Evolutionary conservation across 257 asterid genomes (phyloP), one percentile per base, ranked within the genome.

Genomic region (Solanum habrochaites): DNA sequence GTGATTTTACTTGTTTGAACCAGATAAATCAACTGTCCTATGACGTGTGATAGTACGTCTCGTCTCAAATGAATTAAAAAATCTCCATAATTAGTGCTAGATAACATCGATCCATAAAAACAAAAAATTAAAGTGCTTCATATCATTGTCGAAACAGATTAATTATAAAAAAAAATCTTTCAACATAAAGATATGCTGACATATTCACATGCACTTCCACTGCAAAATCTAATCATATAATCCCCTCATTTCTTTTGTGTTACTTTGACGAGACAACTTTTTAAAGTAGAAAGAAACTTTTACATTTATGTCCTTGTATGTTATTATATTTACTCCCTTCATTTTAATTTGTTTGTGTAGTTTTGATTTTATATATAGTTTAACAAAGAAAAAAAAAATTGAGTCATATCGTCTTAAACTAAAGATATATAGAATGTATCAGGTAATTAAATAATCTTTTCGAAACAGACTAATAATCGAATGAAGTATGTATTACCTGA

Each of bases 401-500:
- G 8, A 67, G 14, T 67, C 7, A 29, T 67, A 4, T 67, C 10
- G 10, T 27, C 9, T 66, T 66, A 27, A 12, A 27, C 5, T 66
- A 66, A 66, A 66, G 7, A 66, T 27, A 27, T 12, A 9, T 25
- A 27, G 1, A 66, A 13, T 12, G 2, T 66, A 25, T 13, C 11
- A 40, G 10, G 11, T n/a, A n/a, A n/a, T n/a, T 40, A 7, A 16
- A 25, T 11, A 6, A 52, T 52, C 16, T 27, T 12, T 67, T 67
- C 3, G 8, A 27, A 27, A 27, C 11, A 13, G 11, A 27, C 35
- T 18, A 49, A 49, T n/a, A 27, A 27, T 6, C 5, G 5, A 15
- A 11, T 1, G 13, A 5, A 66, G 72, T 14, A 7, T 71, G 56
- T 40, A 4, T 42, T 42, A 88, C 90, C 90, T 83, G 87, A 86